Evolutionary conservation across 768 basidiomycete species (phyloP), one percentile per base, ranked within the genome.

Genomic region (Punctularia strigosozonata): DNA sequence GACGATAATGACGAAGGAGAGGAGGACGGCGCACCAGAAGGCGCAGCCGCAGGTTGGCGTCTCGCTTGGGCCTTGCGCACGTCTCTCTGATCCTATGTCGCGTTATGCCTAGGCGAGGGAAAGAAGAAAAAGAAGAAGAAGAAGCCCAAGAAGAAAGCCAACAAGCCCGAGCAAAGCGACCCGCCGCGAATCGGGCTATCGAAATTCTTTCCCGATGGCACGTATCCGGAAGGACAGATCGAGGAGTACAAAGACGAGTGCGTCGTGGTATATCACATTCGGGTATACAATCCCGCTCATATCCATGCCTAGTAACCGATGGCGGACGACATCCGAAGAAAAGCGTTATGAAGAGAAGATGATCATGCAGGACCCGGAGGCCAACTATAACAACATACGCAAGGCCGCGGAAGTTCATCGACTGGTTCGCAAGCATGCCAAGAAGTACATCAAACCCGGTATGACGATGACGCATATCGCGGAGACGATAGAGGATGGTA

Each of bases 321-420:
- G 77, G 66, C 78, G 95, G 36, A 81, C 75, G 7, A 90, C 90
- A 2, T 90, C 87, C 0, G 90, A 90, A 49, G 95, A 99, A 61
- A 84, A 77, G 53, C 77, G 84, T 22, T 76, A 87, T 50, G 58
- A 73, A n/a, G 95, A 99, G 54, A 73, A 73, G 42, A 61, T 82
- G 46, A 69, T 71, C 3, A 75, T 79, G 53, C 77, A 82, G 50
- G 88, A 95, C 57, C 83, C 86, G 2, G 76, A 84, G 44, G 65
- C 69, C 30, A 94, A 86, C 0, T 99, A 98, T 60, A 73, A 87
- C 49, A 76, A 72, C 54, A 92, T 99, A 53, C 78, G 95, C 37
- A 75, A 81, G 43, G 95, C 81, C 28, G 85, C 87, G n/a, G 92
- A 98, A 61, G 91, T 94, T 8, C 95, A 99, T 57, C 74, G 95